phyloP scores from a whole-genome alignment of 2,329 filamentous ascomycete species.

The Hypoxylon sp. region DNA sequence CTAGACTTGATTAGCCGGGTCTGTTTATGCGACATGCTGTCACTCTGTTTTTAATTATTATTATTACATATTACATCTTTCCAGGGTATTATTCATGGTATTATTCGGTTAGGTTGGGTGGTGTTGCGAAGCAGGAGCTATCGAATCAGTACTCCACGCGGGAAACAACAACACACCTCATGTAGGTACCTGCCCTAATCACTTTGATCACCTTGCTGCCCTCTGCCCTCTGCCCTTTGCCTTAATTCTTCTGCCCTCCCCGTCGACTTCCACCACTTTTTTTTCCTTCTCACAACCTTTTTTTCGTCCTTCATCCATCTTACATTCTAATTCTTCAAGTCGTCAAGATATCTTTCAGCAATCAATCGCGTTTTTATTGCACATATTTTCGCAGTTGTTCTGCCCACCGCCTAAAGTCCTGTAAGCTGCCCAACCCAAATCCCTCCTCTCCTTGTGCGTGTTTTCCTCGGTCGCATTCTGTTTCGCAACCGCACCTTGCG shows the following conservation, averaged over 20 bases:
- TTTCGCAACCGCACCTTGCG: conserved; percentile 42
- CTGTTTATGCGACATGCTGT: conserved; percentile 40
- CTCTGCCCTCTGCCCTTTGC: conserved; percentile 27
- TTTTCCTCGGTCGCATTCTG: conserved; percentile 51
- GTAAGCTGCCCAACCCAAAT: conserved; percentile 41
- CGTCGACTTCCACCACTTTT: conserved; percentile 33
- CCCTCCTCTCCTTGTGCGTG: conserved; percentile 19
- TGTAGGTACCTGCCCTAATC: conserved; percentile 40
- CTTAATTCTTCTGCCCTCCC: conserved; percentile 41
- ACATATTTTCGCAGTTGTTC: conserved; percentile 27
- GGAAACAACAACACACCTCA: conserved; percentile 37
- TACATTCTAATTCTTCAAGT: conserved; percentile 23
- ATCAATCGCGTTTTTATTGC: conserved; percentile 21
- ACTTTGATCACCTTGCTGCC: conserved; percentile 13
- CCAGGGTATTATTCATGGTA: conserved; percentile 32
- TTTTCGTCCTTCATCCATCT: conserved; percentile 21
- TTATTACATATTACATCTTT: conserved; percentile 32
- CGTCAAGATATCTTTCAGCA: conserved; percentile 13
- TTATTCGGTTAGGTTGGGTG: conserved; percentile 37
- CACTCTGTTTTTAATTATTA: conserved; percentile 39
- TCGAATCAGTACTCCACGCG: conserved; percentile 32
- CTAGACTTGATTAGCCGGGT: conserved; percentile 44
- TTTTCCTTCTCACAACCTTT: conserved; percentile 16
- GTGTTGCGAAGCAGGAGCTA: conserved; percentile 25
- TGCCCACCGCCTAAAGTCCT: conserved; percentile 31